Base-by-base conservation (phyloP, 768 basidiomycete genomes). In the Pisolithus marmoratus region DNA sequence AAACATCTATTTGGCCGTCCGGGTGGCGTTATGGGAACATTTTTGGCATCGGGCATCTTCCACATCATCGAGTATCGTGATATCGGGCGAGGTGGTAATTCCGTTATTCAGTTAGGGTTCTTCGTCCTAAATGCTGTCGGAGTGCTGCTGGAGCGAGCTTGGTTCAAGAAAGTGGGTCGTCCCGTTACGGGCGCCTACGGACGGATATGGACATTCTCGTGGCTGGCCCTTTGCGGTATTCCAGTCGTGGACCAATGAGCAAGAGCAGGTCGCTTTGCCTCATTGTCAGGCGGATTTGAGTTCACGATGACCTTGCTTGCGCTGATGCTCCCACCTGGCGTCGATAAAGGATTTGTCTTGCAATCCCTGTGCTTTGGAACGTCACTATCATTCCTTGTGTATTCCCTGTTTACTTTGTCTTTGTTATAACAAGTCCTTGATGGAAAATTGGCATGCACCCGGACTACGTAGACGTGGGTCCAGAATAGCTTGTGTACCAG, bases 61-160 rank as follows among this genome's bases (percentile, higher is more conserved):
- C 86, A 88, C 55, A 71, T 77, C 57, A 45, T 77, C 12, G 81
- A 78, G 8, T 48, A 79, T 38, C 82, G 80, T 73, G 77, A 79
- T 0, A 70, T 82, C 73, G 79, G 76, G 7, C 72, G 70, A n/a
- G 72, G 63, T 48, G 78, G 76, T 78, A 78, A 78, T 19, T 19
- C 19, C 0, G 81, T 81, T 14, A 70, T 73, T 1, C 78, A 79
- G 11, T 64, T 70, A 0, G 77, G 75, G 1, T 84, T 79, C 60
- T 87, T 84, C 64, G 45, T 82, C 47, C 65, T 81, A 62, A 79
- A 74, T 63, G 74, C 76, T 14, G 59, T 81, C 2, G 82, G 82
- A 14, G 60, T 80, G 17, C 50, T 78, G 7, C 38, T 81, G 29
- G 84, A 86, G 61, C 65, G 69, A 5, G 47, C 61, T 5, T 85